phyloP scores from a whole-genome alignment of 2,329 filamentous ascomycete species.

The Scedosporium aurantiacum region DNA sequence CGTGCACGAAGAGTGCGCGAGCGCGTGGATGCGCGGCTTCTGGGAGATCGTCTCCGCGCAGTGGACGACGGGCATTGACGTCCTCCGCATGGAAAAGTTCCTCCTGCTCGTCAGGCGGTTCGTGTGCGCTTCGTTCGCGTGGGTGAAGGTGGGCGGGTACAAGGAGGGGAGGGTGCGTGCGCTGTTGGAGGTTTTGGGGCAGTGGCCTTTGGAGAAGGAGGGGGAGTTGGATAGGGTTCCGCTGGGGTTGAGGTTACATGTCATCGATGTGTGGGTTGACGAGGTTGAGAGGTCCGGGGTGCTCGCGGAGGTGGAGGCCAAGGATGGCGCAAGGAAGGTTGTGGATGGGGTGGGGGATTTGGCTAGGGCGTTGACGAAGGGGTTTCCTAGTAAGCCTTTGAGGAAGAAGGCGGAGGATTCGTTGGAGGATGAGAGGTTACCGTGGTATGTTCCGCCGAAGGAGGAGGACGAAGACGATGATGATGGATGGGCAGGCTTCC shows the following conservation, averaged over 20 bases:
- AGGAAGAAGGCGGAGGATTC: conserved; percentile 59
- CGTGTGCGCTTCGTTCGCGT: conserved; percentile 57
- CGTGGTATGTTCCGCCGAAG: conserved; percentile 36
- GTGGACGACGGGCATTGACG: conserved; percentile 62
- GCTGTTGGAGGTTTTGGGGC: conserved; percentile 17
- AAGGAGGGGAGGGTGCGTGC: conserved; percentile 15
- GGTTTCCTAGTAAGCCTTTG: conserved; percentile 58
- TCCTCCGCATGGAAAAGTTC: conserved; percentile 84
- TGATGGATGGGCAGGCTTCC: conserved; percentile 59
- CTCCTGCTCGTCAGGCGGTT: conserved; percentile 72
- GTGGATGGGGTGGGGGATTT: conserved; percentile 41
- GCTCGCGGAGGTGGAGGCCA: conserved; percentile 25
- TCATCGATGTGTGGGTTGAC: conserved; percentile 84
- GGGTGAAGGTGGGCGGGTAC: conserved; percentile 23
- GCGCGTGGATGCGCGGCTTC: conserved; percentile 50
- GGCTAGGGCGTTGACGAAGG: conserved; percentile 41
- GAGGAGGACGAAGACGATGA: conserved; percentile 27
- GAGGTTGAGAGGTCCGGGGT: conserved; percentile 65
- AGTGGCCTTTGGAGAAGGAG: conserved; percentile 23
- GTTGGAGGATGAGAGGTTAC: conserved; percentile 62
- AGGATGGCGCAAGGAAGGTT: conserved; percentile 31
- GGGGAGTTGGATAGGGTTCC: conserved; percentile 51
- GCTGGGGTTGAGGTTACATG: conserved; percentile 75
- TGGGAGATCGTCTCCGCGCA: conserved; percentile 60
- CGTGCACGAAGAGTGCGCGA: conserved; percentile 15